Evolutionary conservation across 345 rosid genomes (phyloP).

Genomic region (Rhodamnia rubescens): DNA sequence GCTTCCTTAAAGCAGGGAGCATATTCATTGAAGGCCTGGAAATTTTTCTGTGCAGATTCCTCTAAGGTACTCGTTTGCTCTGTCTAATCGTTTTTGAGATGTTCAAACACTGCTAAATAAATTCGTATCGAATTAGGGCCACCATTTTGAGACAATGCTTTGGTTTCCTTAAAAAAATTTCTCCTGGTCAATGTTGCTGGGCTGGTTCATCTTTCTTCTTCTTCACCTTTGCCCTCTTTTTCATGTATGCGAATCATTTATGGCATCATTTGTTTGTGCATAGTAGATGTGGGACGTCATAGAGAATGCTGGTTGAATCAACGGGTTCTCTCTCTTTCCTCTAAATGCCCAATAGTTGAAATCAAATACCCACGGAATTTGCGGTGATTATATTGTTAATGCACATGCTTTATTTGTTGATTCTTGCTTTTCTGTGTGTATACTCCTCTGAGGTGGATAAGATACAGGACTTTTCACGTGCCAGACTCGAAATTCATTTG

Average conservation of each 20-base stretch:
- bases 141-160: not conserved
- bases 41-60: not conserved
- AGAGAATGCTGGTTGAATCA: not conserved
- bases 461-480: not conserved
- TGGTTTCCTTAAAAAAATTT: not conserved
- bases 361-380: not conserved
- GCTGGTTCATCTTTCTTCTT: not conserved
- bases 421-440: not conserved
- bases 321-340: not conserved
- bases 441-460: not conserved
- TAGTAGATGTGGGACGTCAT: not conserved
- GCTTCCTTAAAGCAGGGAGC: constrained; percentile 1
- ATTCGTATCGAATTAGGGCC: not conserved
- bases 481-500: not conserved
- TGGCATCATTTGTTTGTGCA: not conserved
- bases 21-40: not conserved
- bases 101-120: not conserved
- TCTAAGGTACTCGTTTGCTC: not conserved
- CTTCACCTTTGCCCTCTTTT: not conserved
- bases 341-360: not conserved
- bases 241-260: not conserved
- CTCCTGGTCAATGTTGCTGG: not conserved
- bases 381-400: not conserved
- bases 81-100: not conserved
- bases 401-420: not conserved